phyloP scores from a whole-genome alignment of 2,329 filamentous ascomycete species.

The Diaporthe ampelina region DNA sequence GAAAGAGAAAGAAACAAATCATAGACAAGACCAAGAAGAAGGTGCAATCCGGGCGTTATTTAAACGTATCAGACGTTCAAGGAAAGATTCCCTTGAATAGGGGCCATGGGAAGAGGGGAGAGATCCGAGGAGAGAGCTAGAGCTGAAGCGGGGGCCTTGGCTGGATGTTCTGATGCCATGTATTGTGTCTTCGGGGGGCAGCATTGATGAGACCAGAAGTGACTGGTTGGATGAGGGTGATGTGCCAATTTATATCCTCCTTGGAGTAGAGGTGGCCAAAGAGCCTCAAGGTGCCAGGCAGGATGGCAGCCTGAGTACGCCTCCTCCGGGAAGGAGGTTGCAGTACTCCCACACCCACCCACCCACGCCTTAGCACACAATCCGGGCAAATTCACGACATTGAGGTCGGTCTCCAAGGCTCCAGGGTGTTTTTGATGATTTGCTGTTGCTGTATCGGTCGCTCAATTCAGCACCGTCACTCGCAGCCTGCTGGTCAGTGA shows the following conservation, averaged over 20 bases:
- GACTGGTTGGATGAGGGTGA: background rate
- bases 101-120: too few species aligned
- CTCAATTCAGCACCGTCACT: background rate
- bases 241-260: background rate
- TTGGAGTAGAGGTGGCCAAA: background rate
- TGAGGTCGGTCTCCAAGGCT: background rate
- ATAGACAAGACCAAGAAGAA: background rate
- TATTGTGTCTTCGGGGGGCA: background rate
- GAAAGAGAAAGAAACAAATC: too few species aligned
- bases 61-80: background rate
- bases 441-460: background rate
- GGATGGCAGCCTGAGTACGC: background rate
- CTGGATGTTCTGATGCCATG: background rate
- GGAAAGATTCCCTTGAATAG: background rate
- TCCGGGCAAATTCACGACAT: background rate
- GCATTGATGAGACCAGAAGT: background rate
- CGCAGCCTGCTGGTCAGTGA: conserved; percentile 1
- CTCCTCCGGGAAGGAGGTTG: background rate
- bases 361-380: background rate
- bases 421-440: background rate
- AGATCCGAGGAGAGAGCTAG: background rate
- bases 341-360: background rate
- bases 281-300: background rate
- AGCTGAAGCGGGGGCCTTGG: background rate
- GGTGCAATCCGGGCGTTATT: background rate